Conservation (phyloP, 2,329 filamentous ascomycete genomes). For the Monilinia fructigena region DNA sequence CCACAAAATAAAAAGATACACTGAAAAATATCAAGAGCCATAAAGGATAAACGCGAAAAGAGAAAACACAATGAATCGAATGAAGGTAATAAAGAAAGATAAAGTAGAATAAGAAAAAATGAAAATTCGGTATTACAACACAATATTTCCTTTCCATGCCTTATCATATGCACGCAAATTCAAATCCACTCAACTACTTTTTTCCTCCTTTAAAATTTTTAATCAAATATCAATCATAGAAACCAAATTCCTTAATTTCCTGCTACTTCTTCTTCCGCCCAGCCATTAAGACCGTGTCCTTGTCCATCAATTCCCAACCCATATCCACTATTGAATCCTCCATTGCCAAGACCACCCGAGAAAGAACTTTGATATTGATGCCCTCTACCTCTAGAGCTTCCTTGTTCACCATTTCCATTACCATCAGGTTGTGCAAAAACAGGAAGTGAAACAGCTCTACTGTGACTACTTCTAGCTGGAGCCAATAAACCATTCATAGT, state of each 20-base stretch:
- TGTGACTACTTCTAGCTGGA: conserved; percentile 63
- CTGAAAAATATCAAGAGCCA: conserved; percentile 1
- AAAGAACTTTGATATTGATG: conserved; percentile 67
- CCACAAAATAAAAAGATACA: conserved; percentile 8
- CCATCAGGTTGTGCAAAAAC: conserved; percentile 58
- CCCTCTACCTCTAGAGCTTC: conserved; percentile 48
- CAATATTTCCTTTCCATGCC: conserved; percentile 20
- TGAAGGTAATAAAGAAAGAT: conserved; percentile 9
- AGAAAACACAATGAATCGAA: conserved; percentile 20
- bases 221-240: conserved; percentile 7
- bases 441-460: conserved; percentile 80
- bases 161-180: conserved; percentile 8
- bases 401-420: conserved; percentile 43
- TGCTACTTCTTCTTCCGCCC: conserved; percentile 57
- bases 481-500: conserved; percentile 76
- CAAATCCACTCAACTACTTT: conserved; percentile 6
- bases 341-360: conserved; percentile 37
- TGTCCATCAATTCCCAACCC: conserved; percentile 60
- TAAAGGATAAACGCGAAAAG: not conserved
- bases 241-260: conserved; percentile 30
- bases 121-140: conserved; percentile 20
- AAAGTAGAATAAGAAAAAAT: conserved; percentile 5
- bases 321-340: conserved; percentile 45
- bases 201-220: conserved; percentile 12
- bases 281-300: conserved; percentile 61